A percentile compares a stretch with the other conserved stretches of the same genome.
These are phyloP conservation scores for Aleurites moluccanus DNA, from an alignment of 441 rosid genomes.

Conservation along the genomic window DNA sequence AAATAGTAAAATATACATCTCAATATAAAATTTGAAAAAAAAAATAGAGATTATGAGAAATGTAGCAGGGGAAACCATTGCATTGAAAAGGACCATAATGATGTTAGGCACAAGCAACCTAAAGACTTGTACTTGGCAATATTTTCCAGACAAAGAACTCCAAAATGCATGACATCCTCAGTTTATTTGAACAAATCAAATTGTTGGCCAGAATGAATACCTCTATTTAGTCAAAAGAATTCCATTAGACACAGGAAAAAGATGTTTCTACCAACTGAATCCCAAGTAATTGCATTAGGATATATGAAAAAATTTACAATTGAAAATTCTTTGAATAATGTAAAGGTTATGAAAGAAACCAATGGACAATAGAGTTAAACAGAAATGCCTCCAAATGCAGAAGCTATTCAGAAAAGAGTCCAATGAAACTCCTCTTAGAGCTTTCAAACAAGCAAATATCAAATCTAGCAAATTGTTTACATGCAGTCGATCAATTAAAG, in stretches of 20 bases:
- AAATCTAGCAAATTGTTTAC: neutral
- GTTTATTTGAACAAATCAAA: neutral
- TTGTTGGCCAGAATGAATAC: constrained; percentile 4
- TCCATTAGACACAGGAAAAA: neutral
- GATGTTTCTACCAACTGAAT: neutral
- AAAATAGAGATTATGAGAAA: neutral
- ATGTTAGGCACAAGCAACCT: neutral
- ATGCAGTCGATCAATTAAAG: neutral
- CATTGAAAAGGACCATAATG: neutral
- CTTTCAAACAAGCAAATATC: neutral
- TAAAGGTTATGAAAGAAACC: neutral
- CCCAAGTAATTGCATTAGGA: neutral
- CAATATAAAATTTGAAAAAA: too few species aligned
- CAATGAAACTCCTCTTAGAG: neutral
- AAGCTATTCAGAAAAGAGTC: neutral
- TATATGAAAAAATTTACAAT: neutral
- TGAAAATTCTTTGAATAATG: neutral
- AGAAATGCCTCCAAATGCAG: neutral
- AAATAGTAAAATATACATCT: neutral
- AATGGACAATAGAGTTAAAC: neutral
- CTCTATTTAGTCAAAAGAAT: neutral
- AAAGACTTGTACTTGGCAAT: neutral
- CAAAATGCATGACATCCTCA: neutral
- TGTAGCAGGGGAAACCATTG: neutral
- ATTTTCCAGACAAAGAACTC: neutral